Percentiles rank a stretch among this genome's conserved stretches.
These are phyloP conservation scores for Lactarius trivialis DNA, from an alignment of 768 basidiomycete genomes.

Conservation along the genomic window DNA sequence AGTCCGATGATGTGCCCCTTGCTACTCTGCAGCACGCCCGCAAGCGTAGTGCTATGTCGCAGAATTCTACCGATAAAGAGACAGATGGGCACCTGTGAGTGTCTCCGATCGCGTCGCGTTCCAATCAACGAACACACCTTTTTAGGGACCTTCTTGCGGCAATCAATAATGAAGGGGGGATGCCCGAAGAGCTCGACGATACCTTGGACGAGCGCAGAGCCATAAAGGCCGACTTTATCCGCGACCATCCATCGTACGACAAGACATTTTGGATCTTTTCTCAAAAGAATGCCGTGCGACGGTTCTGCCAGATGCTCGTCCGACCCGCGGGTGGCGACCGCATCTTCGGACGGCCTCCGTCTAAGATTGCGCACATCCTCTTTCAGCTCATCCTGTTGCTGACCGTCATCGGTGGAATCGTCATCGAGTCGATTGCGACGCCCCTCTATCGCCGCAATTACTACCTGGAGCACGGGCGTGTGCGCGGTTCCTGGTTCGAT, in stretches of 20 bases:
- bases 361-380: slow-evolving; percentile 55
- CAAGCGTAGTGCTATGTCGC: slow-evolving; percentile 29
- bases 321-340: slow-evolving; percentile 80
- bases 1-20: slow-evolving; percentile 52
- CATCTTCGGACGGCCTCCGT: slow-evolving; percentile 71
- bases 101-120: background rate
- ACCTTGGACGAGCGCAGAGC: slow-evolving; percentile 63
- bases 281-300: slow-evolving; percentile 68
- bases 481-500: slow-evolving; percentile 83
- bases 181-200: slow-evolving; percentile 52
- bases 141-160: slow-evolving; percentile 62
- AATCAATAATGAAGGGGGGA: slow-evolving; percentile 47
- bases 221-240: slow-evolving; percentile 81
- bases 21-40: slow-evolving; percentile 41
- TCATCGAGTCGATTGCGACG: slow-evolving; percentile 77
- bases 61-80: slow-evolving; percentile 44
- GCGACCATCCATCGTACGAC: slow-evolving; percentile 83
- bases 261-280: slow-evolving; percentile 85
- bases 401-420: slow-evolving; percentile 74
- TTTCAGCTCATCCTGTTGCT: slow-evolving; percentile 71
- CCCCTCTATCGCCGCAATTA: slow-evolving; percentile 76
- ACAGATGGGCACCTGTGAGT: slow-evolving; percentile 70
- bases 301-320: slow-evolving; percentile 75
- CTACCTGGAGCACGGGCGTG: slow-evolving; percentile 49
- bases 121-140: background rate